Evolutionary conservation across 345 rosid genomes (phyloP), one percentile per base, ranked within the genome.

Genomic region (Balakata baccata): DNA sequence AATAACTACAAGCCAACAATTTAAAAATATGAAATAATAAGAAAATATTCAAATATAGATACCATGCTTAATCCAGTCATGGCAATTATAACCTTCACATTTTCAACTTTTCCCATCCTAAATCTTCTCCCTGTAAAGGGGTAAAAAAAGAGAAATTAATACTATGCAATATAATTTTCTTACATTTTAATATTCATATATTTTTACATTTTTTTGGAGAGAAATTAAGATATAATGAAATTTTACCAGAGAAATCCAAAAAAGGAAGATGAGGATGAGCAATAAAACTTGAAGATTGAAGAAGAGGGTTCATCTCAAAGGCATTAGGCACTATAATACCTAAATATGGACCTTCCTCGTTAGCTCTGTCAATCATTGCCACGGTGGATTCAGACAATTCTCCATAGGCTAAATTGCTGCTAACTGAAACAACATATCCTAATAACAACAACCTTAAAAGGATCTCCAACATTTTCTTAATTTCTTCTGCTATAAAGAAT

Each of bases 261-360:
- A 57, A 81, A 17, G 91, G 92, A 61, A 85, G 70, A 2, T 60
- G 18, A 1, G 25, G 73, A 77, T 70, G 49, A 50, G 93, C 72
- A 47, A 73, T 66, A 81, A 85, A 92, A 49, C 84, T 84, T 56
- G 76, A 52, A 70, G 91, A 86, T 12, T 70, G 81, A 13, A 92
- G 84, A 76, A 92, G 96, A 79, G 98, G 98, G 68, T 78, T 84
- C 87, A 90, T 87, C 84, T 92, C 98, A 80, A 74, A 92, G 64
- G 84, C 65, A 73, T 90, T 92, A 52, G 98, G 96, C 54, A 88
- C 88, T 11, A 92, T 75, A 39, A 92, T 81, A 8, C 96, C 98
- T 12, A 90, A 80, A 53, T 75, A 88, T 13, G 89, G 90, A 58
- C 94, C 94, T 65, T 74, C 64, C 64, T 45, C 54, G 75, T 92